Evolutionary conservation across 2,329 filamentous ascomycete genomes (phyloP), one percentile per base, ranked within the genome.

Genomic region (Curvularia sp.): DNA sequence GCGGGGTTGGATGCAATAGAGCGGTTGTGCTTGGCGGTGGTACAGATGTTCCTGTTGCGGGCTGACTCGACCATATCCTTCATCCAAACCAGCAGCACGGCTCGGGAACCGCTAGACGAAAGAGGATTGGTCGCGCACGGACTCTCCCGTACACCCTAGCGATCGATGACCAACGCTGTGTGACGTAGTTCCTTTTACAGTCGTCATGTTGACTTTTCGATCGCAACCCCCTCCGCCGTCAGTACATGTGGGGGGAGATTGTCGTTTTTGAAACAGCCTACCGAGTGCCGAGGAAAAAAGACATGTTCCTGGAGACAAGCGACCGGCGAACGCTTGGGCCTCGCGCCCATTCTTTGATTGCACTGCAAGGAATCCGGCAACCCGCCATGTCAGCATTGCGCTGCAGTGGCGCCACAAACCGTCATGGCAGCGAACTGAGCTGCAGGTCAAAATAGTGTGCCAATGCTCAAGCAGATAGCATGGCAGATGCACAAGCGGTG

Each of bases 181-280:
- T 57, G 54, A 57, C 54, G 54, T 57, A 57, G 49, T 53, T 57
- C 20, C 33, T 26, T 22, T 31, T 10, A 24, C 24, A 28, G 15
- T 57, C 49, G 55, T 57, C 55, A 57, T 53, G 8, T 41, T 58
- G 51, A 33, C 26, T 50, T 50, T 47, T 46, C 35, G 44, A 58
- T 58, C 24, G 33, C 51, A 47, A 49, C 28, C 12, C 42, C 24
- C 28, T 24, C 12, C 13, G 42, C 31, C n/a, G 12, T 12, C 47
- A 12, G 12, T 22, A n/a, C 33, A 30, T 50, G 48, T 50, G 48
- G 46, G 31, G 48, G 26, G 48, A 50, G 33, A 38, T 28, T 28
- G 22, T 50, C 33, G 33, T 35, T 38, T 35, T 41, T 50, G 48
- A 41, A 50, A 50, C 48, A 50, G 15, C 8, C 22, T 39, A 30